Evolutionary conservation across 345 rosid genomes (phyloP).

Genomic region (Rhodamnia argentea): DNA sequence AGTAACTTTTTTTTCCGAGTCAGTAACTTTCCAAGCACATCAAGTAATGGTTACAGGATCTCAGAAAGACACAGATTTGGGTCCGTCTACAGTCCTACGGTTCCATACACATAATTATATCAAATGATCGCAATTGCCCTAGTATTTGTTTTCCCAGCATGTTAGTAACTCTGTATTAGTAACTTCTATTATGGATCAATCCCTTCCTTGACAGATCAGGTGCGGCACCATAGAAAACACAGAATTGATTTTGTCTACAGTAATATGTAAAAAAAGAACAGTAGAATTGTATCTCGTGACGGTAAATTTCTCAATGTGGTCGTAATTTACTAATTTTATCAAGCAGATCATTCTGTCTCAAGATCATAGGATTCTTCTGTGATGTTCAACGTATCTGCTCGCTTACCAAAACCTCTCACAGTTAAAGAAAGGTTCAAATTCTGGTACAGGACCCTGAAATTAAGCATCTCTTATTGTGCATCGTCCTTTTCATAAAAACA

Average conservation of each 20-base stretch:
- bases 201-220: not conserved
- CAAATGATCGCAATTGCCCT: not conserved
- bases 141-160: not conserved
- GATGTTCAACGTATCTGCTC: not conserved
- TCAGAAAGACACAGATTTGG: not conserved
- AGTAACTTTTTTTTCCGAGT: not conserved
- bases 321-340: not conserved
- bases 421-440: not conserved
- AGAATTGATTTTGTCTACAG: not conserved
- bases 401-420: not conserved
- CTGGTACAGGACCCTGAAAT: not conserved
- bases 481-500: not conserved
- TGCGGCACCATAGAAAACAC: not conserved
- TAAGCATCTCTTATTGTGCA: not conserved
- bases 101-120: not conserved
- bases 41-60: not conserved
- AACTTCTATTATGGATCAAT: not conserved
- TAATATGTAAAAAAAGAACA: not conserved
- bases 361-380: not conserved
- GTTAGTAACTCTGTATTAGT: not conserved
- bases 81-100: not conserved
- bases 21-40: not conserved
- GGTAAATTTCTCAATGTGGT: not conserved
- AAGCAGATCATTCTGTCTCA: not conserved
- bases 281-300: not conserved